Conservation (phyloP, 305 asterid genomes). For the Plantago coronopus region DNA sequence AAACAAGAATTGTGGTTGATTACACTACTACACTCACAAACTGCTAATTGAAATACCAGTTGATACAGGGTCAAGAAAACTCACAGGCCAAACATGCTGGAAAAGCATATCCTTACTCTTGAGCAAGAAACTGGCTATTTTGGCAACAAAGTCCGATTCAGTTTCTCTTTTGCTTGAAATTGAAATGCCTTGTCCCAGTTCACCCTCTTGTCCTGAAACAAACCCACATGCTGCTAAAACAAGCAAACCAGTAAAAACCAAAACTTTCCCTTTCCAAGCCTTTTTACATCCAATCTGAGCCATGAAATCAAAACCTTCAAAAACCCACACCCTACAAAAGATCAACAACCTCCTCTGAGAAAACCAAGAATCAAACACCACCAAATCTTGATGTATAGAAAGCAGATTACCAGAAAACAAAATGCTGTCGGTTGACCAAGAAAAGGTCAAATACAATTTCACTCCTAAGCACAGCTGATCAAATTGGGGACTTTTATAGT, state of each 20-base stretch:
- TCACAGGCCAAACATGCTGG: constrained; percentile 64
- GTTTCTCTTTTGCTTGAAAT: too few species aligned
- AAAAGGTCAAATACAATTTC: too few species aligned
- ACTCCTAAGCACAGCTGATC: too few species aligned
- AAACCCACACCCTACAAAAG: constrained; percentile 27
- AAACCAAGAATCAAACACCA: constrained; percentile 12
- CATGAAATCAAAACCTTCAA: constrained; percentile 24
- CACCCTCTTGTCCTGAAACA: constrained; percentile 36
- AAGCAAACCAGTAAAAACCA: constrained; percentile 29
- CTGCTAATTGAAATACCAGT: too few species aligned
- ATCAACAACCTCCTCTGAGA: constrained; percentile 14
- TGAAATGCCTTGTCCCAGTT: constrained; percentile 22
- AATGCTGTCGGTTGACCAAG: too few species aligned
- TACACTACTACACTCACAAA: constrained; percentile 10
- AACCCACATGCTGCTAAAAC: constrained; percentile 32
- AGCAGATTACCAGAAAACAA: background rate
- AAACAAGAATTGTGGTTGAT: constrained; percentile 19
- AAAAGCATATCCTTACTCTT: constrained; percentile 24
- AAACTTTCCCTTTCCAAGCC: constrained; percentile 23
- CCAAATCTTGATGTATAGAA: constrained; percentile 5
- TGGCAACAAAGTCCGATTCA: constrained; percentile 29
- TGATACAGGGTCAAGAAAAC: constrained; percentile 16
- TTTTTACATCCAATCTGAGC: constrained; percentile 30
- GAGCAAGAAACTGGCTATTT: constrained; percentile 30
- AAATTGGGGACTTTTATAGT: too few species aligned